Evolutionary conservation across 2,329 filamentous ascomycete species (phyloP).

Genomic region (Penicillium hesseltinei): DNA sequence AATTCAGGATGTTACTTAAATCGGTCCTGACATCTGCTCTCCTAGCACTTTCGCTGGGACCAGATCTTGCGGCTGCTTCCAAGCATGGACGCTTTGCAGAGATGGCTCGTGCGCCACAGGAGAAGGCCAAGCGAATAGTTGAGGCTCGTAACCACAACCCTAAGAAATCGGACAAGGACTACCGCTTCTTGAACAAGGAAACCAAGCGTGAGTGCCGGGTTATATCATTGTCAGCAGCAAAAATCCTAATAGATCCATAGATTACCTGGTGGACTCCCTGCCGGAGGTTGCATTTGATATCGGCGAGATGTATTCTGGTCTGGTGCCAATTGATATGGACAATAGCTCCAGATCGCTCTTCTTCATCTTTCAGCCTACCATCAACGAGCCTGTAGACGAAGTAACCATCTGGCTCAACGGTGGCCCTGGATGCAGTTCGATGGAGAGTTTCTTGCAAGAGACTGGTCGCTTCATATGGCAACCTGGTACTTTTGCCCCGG

Average conservation of each 20-base stretch:
- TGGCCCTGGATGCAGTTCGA: constrained; percentile 56
- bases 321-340: constrained; percentile 54
- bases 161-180: constrained; percentile 19
- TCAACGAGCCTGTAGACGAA: constrained; percentile 46
- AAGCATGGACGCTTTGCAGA: constrained; percentile 29
- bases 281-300: constrained; percentile 70
- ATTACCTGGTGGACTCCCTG: constrained; percentile 63
- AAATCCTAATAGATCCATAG: constrained; percentile 32
- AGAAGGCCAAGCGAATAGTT: constrained; percentile 21
- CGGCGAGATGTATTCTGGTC: constrained; percentile 50
- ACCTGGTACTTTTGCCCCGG: constrained; percentile 64
- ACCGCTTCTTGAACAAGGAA: constrained; percentile 27
- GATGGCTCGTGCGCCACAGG: constrained; percentile 23
- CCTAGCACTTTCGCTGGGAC: constrained; percentile 23
- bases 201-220: constrained; percentile 26
- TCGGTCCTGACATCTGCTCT: constrained; percentile 25
- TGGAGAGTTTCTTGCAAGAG: constrained; percentile 70
- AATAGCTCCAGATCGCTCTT: constrained; percentile 48
- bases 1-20: constrained; percentile 27
- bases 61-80: constrained; percentile 19
- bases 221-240: neutral
- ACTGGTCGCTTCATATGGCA: constrained; percentile 74
- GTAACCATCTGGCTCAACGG: constrained; percentile 52
- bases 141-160: constrained; percentile 9
- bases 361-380: constrained; percentile 51